A percentile compares a stretch with the other conserved stretches of the same genome.
phyloP scores from a whole-genome alignment of 805 yeast genomes.

The Helenozyma rhizophorensis region DNA sequence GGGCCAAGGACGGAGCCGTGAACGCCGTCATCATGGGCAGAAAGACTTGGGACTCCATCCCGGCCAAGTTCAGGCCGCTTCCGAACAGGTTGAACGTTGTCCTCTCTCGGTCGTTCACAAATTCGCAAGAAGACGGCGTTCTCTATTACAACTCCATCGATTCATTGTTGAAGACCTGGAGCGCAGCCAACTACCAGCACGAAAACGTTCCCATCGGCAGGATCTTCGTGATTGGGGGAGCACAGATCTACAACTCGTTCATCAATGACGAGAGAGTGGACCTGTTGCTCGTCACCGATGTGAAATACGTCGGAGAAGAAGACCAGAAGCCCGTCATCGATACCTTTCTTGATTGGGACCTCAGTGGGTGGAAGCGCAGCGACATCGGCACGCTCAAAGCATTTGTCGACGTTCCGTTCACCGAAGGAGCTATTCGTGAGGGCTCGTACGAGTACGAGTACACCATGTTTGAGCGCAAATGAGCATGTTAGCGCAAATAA shows the following conservation, averaged over 20 bases:
- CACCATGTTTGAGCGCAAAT: constrained; percentile 49
- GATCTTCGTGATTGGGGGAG: constrained; percentile 89
- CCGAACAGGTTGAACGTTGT: constrained; percentile 72
- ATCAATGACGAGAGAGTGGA: constrained; percentile 42
- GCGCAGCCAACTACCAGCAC: constrained; percentile 6
- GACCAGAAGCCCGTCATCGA: constrained; percentile 54
- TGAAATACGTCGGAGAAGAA: constrained; percentile 28
- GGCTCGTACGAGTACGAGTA: constrained; percentile 50
- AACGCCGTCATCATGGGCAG: constrained; percentile 96
- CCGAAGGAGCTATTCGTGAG: constrained; percentile 30
- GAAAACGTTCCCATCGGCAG: constrained; percentile 38
- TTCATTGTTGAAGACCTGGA: constrained; percentile 31
- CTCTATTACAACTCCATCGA: constrained; percentile 27
- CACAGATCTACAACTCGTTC: constrained; percentile 69
- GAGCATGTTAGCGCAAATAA: not conserved
- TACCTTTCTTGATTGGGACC: constrained; percentile 50
- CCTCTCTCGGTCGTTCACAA: constrained; percentile 47
- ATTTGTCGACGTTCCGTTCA: constrained; percentile 32
- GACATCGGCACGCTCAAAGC: constrained; percentile 30
- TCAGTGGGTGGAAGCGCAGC: constrained; percentile 33
- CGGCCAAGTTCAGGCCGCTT: constrained; percentile 76
- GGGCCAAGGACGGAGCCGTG: constrained; percentile 26
- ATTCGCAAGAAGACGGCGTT: constrained; percentile 20
- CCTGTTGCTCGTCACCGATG: constrained; percentile 66
- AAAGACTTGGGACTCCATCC: constrained; percentile 94